Evolutionary conservation across 352 stramenopile genomes (phyloP), one percentile per base, ranked within the genome.

Genomic region (Phytophthora cryptogea): DNA sequence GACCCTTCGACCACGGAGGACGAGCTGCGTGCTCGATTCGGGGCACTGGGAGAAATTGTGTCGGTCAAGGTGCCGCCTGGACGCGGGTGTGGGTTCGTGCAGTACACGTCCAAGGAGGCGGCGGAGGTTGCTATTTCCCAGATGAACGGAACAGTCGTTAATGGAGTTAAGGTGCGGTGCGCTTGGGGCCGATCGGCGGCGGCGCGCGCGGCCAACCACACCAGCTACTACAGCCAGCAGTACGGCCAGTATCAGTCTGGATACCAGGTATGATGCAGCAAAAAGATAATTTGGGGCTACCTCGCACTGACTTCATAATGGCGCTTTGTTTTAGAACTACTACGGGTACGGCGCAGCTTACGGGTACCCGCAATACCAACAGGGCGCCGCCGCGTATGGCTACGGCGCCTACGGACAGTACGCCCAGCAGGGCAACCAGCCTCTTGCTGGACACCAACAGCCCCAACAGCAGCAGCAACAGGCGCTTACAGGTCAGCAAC

Each of bases 1-100:
- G 87, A 95, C 46, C 72, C 90, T 23, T 80, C 56, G 6, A 84
- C 81, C 5, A 90, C 88, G 2, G 88, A 92, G 27, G 89, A 97
- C 4, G 90, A 97, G 27, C 68, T 97, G 9, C 82, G 86, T 17
- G 63, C 80, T 27, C 83, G 87, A 17, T 97, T 97, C 58, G 67
- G 72, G 14, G 64, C 65, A 13, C 80, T 94, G 28, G 91, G 91
- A 28, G 82, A 94, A 49, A 83, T 91, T 68, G 49, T 83, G 68
- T 71, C 66, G 4, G 50, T 71, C 0, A 70, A 68, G 33, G 58
- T 76, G 4, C 58, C 62, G 8, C 91, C 88, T 58, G 90, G 92
- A 62, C 81, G 87, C 31, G 91, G 91, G 31, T 97, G 89, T 54
- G 91, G 89, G 9, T 97, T 97, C 66, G 90, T 97, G 41, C 88